Base-by-base conservation (phyloP, 306 rosid genomes). In the Corylus avellana region DNA sequence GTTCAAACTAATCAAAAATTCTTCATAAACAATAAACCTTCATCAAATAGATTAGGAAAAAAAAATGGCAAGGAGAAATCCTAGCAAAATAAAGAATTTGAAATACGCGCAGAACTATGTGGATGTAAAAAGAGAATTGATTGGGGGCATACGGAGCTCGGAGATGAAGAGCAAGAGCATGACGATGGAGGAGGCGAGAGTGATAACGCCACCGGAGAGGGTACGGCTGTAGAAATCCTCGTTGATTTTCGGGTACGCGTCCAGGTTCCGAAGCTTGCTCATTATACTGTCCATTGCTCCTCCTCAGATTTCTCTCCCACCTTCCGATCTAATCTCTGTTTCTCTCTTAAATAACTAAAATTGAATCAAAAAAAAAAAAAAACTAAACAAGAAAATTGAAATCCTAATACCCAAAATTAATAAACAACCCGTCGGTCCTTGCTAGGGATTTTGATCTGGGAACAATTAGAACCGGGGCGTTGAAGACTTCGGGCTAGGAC, bases 181-280 rank as follows among this genome's bases (percentile, higher is more conserved):
- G 77, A 96, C 81, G 56, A 93, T 39, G 79, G 99, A 90, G 82
- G 99, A 96, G 50, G 88, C 92, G 46, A 96, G 80, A 16, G 99
- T 96, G 77, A 96, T 93, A 64, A 96, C 86, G 75, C 99, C 99
- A 12, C 99, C 99, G 62, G 98, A 96, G 76, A 96, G 98, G 7
- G 99, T 93, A 27, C 99, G 96, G 85, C 94, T 90, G 81, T 93
- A 96, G 89, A 96, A 96, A 81, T 96, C 99, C 69, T 96, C 98
- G 66, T 96, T 96, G 81, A 96, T 91, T 89, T 96, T 96, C 25
- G 99, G 99, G 75, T 96, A 91, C 2, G 98, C 99, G 25, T 96
- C 99, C 73, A 96, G 81, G 79, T 81, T 96, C 32, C 99, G 97
- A 72, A 96, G 96, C 88, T 89, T 91, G 88, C 73, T 81, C 93